Evolutionary conservation across 2,329 filamentous ascomycete species (phyloP).

Genomic region (Fusarium ambrosium): DNA sequence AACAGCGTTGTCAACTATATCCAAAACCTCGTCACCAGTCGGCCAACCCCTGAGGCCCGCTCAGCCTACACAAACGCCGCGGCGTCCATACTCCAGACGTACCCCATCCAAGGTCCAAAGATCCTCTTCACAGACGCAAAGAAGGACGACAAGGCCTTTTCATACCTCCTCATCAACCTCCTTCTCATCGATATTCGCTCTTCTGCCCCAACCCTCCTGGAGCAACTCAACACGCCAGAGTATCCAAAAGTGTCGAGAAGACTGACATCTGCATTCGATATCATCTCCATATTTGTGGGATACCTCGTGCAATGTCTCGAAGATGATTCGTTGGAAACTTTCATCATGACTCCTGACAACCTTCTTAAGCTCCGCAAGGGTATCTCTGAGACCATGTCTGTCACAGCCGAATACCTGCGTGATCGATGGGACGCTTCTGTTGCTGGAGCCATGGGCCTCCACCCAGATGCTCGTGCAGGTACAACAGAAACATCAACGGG

Average conservation of each 20-base stretch:
- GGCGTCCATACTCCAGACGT: constrained; percentile 69
- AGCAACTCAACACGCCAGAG: constrained; percentile 66
- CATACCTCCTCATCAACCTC: constrained; percentile 74
- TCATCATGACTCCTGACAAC: constrained; percentile 68
- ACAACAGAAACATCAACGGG: constrained; percentile 61
- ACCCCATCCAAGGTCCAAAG: constrained; percentile 60
- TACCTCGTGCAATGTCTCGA: constrained; percentile 69
- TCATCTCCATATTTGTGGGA: constrained; percentile 72
- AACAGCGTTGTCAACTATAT: constrained; percentile 61
- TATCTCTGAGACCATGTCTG: constrained; percentile 73
- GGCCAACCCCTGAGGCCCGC: constrained; percentile 67
- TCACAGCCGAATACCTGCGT: constrained; percentile 74
- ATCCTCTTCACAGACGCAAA: constrained; percentile 66
- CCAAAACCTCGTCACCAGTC: constrained; percentile 65
- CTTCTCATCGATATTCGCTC: constrained; percentile 75
- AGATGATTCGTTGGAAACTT: constrained; percentile 55
- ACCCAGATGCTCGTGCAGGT: constrained; percentile 66
- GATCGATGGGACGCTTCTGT: constrained; percentile 78
- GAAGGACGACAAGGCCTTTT: constrained; percentile 65
- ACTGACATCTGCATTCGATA: constrained; percentile 72
- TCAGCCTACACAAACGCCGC: constrained; percentile 71
- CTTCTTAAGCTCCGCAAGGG: constrained; percentile 72
- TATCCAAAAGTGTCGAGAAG: constrained; percentile 67
- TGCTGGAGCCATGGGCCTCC: constrained; percentile 72
- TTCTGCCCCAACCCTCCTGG: constrained; percentile 71